Percentiles rank a stretch among this genome's conserved stretches.
phyloP scores from a whole-genome alignment of 2,329 filamentous ascomycete species.

The Aspergillus latus region DNA sequence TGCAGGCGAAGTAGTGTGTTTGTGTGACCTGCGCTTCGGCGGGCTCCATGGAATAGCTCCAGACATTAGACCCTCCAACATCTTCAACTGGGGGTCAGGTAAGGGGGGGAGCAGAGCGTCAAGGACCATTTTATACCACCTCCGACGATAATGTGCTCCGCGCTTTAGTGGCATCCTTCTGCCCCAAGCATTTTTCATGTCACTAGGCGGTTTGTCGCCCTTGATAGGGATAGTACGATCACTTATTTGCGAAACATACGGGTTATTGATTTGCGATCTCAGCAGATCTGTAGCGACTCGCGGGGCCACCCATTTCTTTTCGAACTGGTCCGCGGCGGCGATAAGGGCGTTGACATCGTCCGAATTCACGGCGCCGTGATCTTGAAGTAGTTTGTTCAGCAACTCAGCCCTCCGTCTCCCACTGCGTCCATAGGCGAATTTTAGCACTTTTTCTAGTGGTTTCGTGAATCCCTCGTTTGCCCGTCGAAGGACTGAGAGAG shows the following conservation, averaged over 20 bases:
- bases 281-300: constrained; percentile 33
- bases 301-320: constrained; percentile 39
- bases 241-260: constrained; percentile 26
- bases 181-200: constrained; percentile 38
- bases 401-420: constrained; percentile 55
- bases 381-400: constrained; percentile 36
- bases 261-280: constrained; percentile 35
- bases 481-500: constrained; percentile 47
- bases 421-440: constrained; percentile 57
- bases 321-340: background rate
- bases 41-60: constrained; percentile 34
- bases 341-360: constrained; percentile 17
- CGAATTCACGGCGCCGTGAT: constrained; percentile 26
- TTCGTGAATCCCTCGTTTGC: constrained; percentile 58
- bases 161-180: constrained; percentile 32
- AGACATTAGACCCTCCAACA: constrained; percentile 35
- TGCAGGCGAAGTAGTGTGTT: background rate
- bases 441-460: constrained; percentile 54
- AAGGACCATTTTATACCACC: constrained; percentile 39
- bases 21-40: constrained; percentile 27
- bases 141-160: constrained; percentile 35
- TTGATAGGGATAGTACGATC: constrained; percentile 27
- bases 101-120: constrained; percentile 40
- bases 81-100: constrained; percentile 36
- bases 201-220: constrained; percentile 31